Base-by-base conservation (phyloP, 805 yeast genomes). In the Blastobotrys parvus region DNA sequence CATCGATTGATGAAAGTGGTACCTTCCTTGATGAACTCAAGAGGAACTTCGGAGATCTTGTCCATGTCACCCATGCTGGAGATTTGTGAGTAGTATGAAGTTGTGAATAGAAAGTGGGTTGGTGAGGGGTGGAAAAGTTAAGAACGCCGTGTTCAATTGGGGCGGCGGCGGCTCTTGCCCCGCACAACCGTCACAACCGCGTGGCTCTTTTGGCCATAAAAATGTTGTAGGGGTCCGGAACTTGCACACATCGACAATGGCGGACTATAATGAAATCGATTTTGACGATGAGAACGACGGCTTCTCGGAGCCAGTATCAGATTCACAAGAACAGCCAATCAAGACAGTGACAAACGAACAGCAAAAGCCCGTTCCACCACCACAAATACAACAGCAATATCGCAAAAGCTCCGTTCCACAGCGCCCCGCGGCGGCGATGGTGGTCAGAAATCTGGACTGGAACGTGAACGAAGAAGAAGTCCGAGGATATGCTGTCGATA, bases 1-100 rank as follows among this genome's bases (percentile, higher is more conserved):
- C 97, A 90, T 67, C 86, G 86, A 62, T 78, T 76, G 57, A 92
- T 72, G 64, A 92, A 92, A 47, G 87, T 85, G 46, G 81, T 68
- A 50, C 97, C 96, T 58, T 92, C 97, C 67, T 79, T 85, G 68
- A 88, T 70, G 71, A 90, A 87, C 62, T 87, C 96, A 51, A 80
- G 74, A 57, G 97, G 96, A 48, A 85, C 82, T 63, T 89, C 57
- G 15, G 57, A 51, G 37, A 54, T 43, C 44, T 53, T 54, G 38
- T 54, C 58, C 33, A 54, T 41, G 25, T 56, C 58, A 55, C 53
- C n/a, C n/a, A n/a, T n/a, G n/a, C n/a, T n/a, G n/a, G n/a, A n/a
- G n/a, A n/a, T n/a, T n/a, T n/a, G n/a, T n/a, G n/a, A n/a, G n/a
- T n/a, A n/a, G n/a, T n/a, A n/a, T n/a, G n/a, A n/a, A n/a, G n/a